Percentiles rank a stretch among this genome's conserved stretches.
Conservation (phyloP, 2,329 filamentous ascomycete genomes). For the Sclerotinia glacialis region DNA sequence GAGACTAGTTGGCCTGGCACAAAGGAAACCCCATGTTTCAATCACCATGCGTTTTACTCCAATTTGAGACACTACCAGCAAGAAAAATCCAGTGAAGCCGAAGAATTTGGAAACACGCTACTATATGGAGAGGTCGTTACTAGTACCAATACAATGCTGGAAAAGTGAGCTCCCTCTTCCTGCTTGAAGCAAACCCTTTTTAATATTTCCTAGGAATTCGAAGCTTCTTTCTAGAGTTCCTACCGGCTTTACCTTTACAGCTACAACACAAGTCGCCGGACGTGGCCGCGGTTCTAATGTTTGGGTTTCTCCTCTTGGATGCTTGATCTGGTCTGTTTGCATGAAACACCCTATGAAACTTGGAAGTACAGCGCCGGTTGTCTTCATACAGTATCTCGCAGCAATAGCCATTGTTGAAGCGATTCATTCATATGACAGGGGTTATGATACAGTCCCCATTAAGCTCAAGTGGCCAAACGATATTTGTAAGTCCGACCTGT, state of each 20-base stretch:
- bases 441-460: slow-evolving; percentile 73
- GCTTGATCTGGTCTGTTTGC: slow-evolving; percentile 82
- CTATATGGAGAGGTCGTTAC: slow-evolving; percentile 91
- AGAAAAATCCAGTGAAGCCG: slow-evolving; percentile 51
- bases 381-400: slow-evolving; percentile 91
- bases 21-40: slow-evolving; percentile 80
- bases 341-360: slow-evolving; percentile 78
- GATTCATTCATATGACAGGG: slow-evolving; percentile 73
- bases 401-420: slow-evolving; percentile 84
- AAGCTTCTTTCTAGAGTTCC: slow-evolving; percentile 73
- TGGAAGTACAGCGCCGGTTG: slow-evolving; percentile 70
- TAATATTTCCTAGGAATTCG: slow-evolving; percentile 58
- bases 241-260: slow-evolving; percentile 81
- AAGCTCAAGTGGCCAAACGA: slow-evolving; percentile 98
- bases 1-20: slow-evolving; percentile 63
- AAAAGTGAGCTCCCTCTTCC: slow-evolving; percentile 59
- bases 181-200: slow-evolving; percentile 14
- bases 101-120: slow-evolving; percentile 71
- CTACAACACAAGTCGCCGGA: slow-evolving; percentile 83
- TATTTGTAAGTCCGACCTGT: slow-evolving; percentile 57
- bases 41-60: slow-evolving; percentile 74
- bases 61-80: slow-evolving; percentile 66
- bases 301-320: slow-evolving; percentile 87
- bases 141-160: slow-evolving; percentile 88
- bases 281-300: slow-evolving; percentile 88